phyloP scores from a whole-genome alignment of 371 early-diverging fungal genomes.

The Mucor ambiguus region DNA sequence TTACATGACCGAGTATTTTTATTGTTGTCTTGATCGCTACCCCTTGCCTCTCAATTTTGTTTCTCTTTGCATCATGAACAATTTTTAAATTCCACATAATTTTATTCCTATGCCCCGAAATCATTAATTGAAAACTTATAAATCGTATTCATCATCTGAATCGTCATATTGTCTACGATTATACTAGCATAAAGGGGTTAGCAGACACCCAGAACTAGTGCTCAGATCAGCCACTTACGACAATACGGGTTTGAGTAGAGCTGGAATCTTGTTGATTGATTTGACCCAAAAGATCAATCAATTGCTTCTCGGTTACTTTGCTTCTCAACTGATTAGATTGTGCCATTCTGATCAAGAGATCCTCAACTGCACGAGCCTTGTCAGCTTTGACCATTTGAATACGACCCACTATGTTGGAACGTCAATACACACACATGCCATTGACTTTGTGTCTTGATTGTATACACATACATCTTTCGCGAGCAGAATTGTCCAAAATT shows the following conservation, averaged over 20 bases:
- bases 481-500: constrained; percentile 83
- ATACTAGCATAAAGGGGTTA: constrained; percentile 36
- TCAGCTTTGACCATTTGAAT: constrained; percentile 91
- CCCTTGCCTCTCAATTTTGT: too few relatives aligned
- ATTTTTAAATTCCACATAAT: too few relatives aligned
- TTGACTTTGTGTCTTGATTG: too few relatives aligned
- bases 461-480: constrained; percentile 74
- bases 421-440: background rate
- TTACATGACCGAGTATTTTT: too few relatives aligned
- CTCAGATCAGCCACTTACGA: constrained; percentile 45
- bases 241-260: constrained; percentile 74
- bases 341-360: constrained; percentile 88
- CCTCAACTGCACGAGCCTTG: constrained; percentile 89
- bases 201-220: background rate
- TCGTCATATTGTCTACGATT: constrained; percentile 66
- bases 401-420: constrained; percentile 65
- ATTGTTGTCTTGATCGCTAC: too few relatives aligned
- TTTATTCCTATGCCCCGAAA: background rate
- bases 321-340: constrained; percentile 80
- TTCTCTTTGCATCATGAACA: too few relatives aligned
- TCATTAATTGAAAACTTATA: constrained; percentile 33
- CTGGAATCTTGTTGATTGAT: constrained; percentile 72
- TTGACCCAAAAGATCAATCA: constrained; percentile 86
- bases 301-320: constrained; percentile 81
- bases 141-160: constrained; percentile 71